Evolutionary conservation across 2,329 filamentous ascomycete genomes (phyloP).

Genomic region (Claviceps pazoutovae): DNA sequence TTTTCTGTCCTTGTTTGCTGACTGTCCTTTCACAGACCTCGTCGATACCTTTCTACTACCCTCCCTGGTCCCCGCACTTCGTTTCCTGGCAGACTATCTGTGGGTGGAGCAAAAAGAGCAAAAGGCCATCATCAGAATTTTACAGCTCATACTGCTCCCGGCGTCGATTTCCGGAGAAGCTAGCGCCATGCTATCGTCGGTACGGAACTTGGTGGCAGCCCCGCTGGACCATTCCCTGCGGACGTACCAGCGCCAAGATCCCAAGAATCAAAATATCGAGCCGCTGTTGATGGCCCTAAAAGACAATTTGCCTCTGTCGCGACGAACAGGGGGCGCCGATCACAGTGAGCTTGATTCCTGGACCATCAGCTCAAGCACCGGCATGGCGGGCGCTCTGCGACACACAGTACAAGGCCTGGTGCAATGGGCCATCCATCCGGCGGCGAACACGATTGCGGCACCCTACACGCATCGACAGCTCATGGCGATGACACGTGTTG

Average conservation of each 20-base stretch:
- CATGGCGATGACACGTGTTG: constrained; percentile 42
- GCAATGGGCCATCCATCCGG: constrained; percentile 50
- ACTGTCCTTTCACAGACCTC: constrained; percentile 37
- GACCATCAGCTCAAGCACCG: constrained; percentile 41
- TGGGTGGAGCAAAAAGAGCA: constrained; percentile 53
- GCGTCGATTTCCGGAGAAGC: constrained; percentile 60
- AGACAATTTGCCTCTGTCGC: constrained; percentile 40
- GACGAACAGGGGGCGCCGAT: constrained; percentile 48
- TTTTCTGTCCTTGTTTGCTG: not conserved
- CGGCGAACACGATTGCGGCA: constrained; percentile 41
- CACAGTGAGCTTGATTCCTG: constrained; percentile 56
- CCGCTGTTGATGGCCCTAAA: constrained; percentile 53
- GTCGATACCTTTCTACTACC: constrained; percentile 72
- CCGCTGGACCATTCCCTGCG: constrained; percentile 54
- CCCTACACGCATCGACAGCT: constrained; percentile 62
- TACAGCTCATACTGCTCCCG: constrained; percentile 59
- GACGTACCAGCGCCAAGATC: constrained; percentile 51
- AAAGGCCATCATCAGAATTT: constrained; percentile 54
- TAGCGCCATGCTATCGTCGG: constrained; percentile 52
- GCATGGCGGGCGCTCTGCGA: constrained; percentile 43
- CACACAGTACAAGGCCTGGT: constrained; percentile 49
- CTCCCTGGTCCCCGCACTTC: constrained; percentile 58
- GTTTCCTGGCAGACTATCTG: constrained; percentile 57
- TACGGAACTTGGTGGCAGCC: constrained; percentile 57
- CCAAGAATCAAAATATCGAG: constrained; percentile 54